Conservation (phyloP, 2,329 filamentous ascomycete species). For the Tricladium varicosporioides region DNA sequence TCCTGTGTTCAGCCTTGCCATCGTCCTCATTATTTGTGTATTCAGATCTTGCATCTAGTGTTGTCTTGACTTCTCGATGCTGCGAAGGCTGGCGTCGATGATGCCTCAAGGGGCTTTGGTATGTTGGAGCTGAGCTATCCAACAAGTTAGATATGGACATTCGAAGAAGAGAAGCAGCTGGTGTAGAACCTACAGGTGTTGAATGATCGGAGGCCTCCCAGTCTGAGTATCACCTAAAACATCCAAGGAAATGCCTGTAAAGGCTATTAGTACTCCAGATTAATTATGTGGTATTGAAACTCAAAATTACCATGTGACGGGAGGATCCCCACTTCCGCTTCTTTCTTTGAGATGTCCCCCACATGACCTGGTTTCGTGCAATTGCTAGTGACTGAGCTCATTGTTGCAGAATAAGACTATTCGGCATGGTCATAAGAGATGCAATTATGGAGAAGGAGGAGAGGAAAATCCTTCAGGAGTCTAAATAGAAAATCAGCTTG, state of each 20-base stretch:
- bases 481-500: slow-evolving; percentile 1
- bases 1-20: slow-evolving; percentile 75
- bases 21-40: slow-evolving; percentile 84
- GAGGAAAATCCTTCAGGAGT: not conserved
- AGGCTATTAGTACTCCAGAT: not conserved
- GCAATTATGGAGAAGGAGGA: not conserved
- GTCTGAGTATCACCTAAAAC: slow-evolving; percentile 39
- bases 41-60: slow-evolving; percentile 82
- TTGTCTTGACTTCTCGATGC: slow-evolving; percentile 74
- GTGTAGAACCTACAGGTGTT: slow-evolving; percentile 29
- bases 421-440: slow-evolving; percentile 12
- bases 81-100: slow-evolving; percentile 60
- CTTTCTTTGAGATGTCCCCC: slow-evolving; percentile 26
- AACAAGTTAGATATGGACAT: slow-evolving; percentile 13
- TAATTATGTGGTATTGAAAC: slow-evolving; percentile 18
- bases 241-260: slow-evolving; percentile 38
- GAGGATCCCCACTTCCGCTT: slow-evolving; percentile 39
- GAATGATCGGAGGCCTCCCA: slow-evolving; percentile 38
- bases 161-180: not conserved
- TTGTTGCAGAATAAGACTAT: slow-evolving; percentile 9
- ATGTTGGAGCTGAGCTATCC: slow-evolving; percentile 46
- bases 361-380: slow-evolving; percentile 19
- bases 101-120: slow-evolving; percentile 62
- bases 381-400: slow-evolving; percentile 19
- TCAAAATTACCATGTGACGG: slow-evolving; percentile 43